A percentile compares a stretch with the other conserved stretches of the same genome.
phyloP scores from a whole-genome alignment of 1,139 yeast species.

The Candida labiduridarum region DNA sequence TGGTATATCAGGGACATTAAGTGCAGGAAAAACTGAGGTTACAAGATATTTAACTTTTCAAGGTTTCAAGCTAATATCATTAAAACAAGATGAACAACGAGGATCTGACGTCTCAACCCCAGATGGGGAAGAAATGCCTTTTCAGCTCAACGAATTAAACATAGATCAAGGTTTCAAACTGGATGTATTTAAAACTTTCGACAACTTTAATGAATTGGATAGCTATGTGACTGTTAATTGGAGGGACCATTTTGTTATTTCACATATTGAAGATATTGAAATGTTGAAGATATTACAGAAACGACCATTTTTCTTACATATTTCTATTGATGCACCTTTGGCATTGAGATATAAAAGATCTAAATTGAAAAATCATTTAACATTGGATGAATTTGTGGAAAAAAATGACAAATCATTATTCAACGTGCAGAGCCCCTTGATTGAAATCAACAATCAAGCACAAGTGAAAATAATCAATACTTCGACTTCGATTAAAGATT shows the following conservation, averaged over 20 bases:
- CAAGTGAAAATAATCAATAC: constrained; percentile 65
- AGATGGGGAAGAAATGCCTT: background rate
- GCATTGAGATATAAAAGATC: constrained; percentile 52
- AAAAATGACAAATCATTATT: constrained; percentile 49
- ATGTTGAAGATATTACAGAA: constrained; percentile 56
- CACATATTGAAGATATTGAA: constrained; percentile 47
- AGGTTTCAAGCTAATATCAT: constrained; percentile 50
- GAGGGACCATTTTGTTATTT: constrained; percentile 63
- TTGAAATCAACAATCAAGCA: constrained; percentile 59
- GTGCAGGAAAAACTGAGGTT: constrained; percentile 72
- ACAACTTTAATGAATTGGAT: constrained; percentile 48
- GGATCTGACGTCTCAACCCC: constrained; percentile 7
- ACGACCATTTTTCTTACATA: constrained; percentile 84
- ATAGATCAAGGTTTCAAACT: constrained; percentile 11
- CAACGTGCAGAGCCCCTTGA: constrained; percentile 36
- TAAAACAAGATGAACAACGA: constrained; percentile 11
- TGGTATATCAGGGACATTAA: constrained; percentile 72
- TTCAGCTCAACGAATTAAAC: constrained; percentile 5
- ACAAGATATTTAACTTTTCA: constrained; percentile 57
- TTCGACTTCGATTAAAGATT: constrained; percentile 45
- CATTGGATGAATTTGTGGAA: constrained; percentile 47
- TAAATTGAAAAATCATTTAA: constrained; percentile 14
- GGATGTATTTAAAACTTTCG: constrained; percentile 26
- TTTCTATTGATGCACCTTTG: constrained; percentile 79
- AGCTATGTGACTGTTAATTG: constrained; percentile 72